Conservation (phyloP, 1,284 basidiomycete genomes). For the Ganoderma lingzhi region DNA sequence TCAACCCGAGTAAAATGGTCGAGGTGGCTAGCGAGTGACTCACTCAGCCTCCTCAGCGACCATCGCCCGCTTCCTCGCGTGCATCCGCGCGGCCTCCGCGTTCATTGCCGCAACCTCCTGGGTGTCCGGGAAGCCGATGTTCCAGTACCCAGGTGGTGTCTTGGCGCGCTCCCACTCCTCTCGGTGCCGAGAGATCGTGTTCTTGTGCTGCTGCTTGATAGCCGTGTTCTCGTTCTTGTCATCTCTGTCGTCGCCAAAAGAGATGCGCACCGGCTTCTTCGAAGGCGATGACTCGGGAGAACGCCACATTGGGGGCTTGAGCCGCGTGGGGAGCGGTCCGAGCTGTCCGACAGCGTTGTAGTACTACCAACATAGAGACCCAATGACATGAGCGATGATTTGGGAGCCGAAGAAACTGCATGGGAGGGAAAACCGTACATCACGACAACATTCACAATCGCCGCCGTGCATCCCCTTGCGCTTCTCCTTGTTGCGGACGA, state of each 20-base stretch:
- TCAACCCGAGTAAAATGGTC: constrained; percentile 1
- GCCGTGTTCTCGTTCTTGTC: constrained; percentile 21
- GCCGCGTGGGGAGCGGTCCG: constrained; percentile 70
- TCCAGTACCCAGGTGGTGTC: constrained; percentile 90
- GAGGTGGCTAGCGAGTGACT: constrained; percentile 34
- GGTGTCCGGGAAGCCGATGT: constrained; percentile 88
- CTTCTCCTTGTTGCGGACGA: constrained; percentile 74
- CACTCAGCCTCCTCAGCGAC: constrained; percentile 67
- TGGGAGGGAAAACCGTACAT: constrained; percentile 55
- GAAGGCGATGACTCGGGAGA: constrained; percentile 54
- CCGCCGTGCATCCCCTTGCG: constrained; percentile 75
- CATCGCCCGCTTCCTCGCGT: constrained; percentile 63
- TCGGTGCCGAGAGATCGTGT: constrained; percentile 83
- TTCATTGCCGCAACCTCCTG: constrained; percentile 84
- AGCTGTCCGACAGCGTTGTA: constrained; percentile 80
- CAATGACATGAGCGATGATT: background rate
- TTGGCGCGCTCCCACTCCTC: constrained; percentile 72
- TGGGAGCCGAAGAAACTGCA: background rate
- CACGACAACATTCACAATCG: constrained; percentile 87
- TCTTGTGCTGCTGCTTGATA: constrained; percentile 70
- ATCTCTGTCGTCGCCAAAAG: constrained; percentile 22
- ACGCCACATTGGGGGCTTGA: constrained; percentile 75
- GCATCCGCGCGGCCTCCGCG: constrained; percentile 72
- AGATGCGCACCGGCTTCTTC: constrained; percentile 37
- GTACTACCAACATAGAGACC: constrained; percentile 59